Base-by-base conservation (phyloP, 2,329 filamentous ascomycete genomes). In the Xylariaceae sp. region DNA sequence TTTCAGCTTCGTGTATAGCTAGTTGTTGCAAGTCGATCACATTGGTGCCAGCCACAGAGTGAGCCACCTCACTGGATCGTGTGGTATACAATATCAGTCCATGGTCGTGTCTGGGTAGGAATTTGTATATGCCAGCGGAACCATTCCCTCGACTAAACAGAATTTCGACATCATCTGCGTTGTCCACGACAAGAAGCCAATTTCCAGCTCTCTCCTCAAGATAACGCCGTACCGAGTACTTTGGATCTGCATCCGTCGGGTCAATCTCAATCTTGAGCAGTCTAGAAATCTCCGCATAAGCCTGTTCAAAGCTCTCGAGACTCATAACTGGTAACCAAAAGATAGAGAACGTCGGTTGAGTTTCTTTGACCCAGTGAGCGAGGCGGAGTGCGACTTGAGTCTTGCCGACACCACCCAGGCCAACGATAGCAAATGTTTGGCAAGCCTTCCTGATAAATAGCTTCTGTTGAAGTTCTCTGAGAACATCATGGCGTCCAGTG, bases 151-250 rank as follows among this genome's bases (percentile, higher is more conserved):
- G 33, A 4, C 52, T 48, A 33, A 55, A 54, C 21, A 63, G 43
- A 8, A 63, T 25, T 5, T 60, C 46, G 11, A 48, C 43, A 29
- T 71, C 63, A 36, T 75, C 70, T 0, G 64, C 64, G 42, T 73
- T 74, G 40, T 71, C 65, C 6, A 72, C 50, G 3, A 73, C 52
- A 1, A 73, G 52, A 34, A 73, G 54, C 69, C 67, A 73, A 21
- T 48, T 57, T 3, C 66, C 61, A 1, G 56, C 42, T 7, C 44
- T 44, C 10, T 55, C 48, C 41, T 46, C 56, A 0, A 69, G 54
- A 27, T 64, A 50, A 5, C 41, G 22, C 14, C 77, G 70, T 55
- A 86, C 80, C 64, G 80, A 73, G 53, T 83, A 78, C 42, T 77
- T 75, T 29, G 81, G 56, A 49, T 86, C 82, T 37, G 68, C 66